Conservation (phyloP, 2,329 filamentous ascomycete genomes). For the Diaporthe eres region DNA sequence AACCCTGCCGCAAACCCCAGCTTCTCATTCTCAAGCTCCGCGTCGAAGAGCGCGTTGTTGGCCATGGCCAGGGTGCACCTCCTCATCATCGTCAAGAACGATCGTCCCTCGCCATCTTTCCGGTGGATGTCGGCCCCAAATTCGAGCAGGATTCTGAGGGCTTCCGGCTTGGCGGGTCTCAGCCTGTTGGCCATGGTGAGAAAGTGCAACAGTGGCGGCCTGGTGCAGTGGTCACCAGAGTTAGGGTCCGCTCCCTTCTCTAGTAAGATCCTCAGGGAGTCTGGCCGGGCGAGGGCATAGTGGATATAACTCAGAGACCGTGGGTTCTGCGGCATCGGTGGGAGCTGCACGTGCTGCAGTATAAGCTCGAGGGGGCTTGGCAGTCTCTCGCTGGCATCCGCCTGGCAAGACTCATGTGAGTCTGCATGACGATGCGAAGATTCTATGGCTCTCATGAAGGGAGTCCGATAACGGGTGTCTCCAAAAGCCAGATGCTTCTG, state of each 20-base stretch:
- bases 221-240: background rate
- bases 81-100: background rate
- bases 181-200: too few relatives aligned
- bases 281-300: background rate
- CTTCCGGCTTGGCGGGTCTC: background rate
- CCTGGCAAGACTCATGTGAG: background rate
- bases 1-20: background rate
- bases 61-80: background rate
- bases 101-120: background rate
- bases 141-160: background rate
- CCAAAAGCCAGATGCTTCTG: too few relatives aligned
- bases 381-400: background rate
- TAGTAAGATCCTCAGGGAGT: background rate
- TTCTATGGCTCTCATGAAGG: background rate
- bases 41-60: background rate
- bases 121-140: background rate
- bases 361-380: background rate
- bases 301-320: background rate
- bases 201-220: background rate
- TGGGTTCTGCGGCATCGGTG: background rate
- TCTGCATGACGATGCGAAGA: background rate
- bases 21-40: background rate
- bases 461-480: background rate
- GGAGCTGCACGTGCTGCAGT: background rate
- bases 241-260: conserved; percentile 3